Base-by-base conservation (phyloP, 164 flowering plant genomes). In the Warburgia ugandensis region DNA sequence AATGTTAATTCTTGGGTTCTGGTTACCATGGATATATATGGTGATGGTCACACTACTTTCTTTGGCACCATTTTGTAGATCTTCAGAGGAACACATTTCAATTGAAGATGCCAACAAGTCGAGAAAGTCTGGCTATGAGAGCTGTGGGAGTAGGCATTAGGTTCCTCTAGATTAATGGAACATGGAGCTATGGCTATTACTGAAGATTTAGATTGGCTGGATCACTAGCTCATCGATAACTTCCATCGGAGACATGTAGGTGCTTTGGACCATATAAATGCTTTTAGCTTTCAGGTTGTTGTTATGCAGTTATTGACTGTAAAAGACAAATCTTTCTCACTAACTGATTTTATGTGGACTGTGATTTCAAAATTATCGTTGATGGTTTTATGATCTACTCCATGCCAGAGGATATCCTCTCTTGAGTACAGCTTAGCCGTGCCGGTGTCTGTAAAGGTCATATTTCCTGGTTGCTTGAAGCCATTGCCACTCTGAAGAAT, bases 101-200 rank as follows among this genome's bases (percentile, higher is more conserved):
- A 35, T 32, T 58, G 86, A 75, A 46, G 84, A 77, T 60, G 61
- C 68, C 51, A 71, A 65, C 69, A 77, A 73, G 71, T 36, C 73
- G 8, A 75, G 68, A 61, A 81, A 63, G 41, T 55, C 64, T 26
- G 62, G 58, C 54, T 45, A 56, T 55, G 88, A 75, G 52, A 67
- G 65, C 44, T 83, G n/a, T n/a, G 79, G 81, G 33, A 71, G 59
- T 36, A 80, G 66, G 71, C 63, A 61, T 58, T 79, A 53, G 19
- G 67, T 30, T 44, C 44, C 16, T 56, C 29, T 50, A 35, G 43
- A 28, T 19, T 51, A 12, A 44, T 54, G 45, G 37, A 20, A 23
- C 14, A 14, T 51, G 35, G 50, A 50, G 13, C 46, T 27, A 22
- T 28, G 27, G 40, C 8, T 40, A 3, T 32, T 52, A 35, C 38